A percentile compares a stretch with the other conserved stretches of the same genome.
Conservation (phyloP, 139 green algal species). For the Marvania coccoides region DNA sequence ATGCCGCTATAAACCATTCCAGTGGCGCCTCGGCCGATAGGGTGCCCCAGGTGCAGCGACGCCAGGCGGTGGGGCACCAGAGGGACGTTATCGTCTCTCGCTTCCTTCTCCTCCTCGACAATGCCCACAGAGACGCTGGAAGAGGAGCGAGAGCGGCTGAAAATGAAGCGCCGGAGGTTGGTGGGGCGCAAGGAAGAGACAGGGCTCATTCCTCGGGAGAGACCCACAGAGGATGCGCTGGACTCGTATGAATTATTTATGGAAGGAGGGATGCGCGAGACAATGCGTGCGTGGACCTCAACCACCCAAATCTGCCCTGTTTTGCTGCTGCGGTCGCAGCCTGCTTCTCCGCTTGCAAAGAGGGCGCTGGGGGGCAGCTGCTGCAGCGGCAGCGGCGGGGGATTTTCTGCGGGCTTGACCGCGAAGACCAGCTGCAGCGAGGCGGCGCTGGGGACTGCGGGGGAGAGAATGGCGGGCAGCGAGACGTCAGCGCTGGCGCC, state of each 20-base stretch:
- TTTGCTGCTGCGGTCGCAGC: neutral
- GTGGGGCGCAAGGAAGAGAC: no score
- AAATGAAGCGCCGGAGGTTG: no score
- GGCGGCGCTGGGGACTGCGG: neutral
- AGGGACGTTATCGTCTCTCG: neutral
- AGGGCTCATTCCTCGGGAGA: no score
- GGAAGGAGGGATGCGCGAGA: no score
- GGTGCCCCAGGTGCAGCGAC: neutral
- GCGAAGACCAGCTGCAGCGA: neutral
- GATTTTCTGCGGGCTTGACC: neutral
- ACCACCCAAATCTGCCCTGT: neutral
- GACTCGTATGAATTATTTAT: no score
- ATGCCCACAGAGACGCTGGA: neutral
- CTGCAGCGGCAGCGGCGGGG: no score
- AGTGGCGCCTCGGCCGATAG: neutral
- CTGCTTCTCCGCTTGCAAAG: neutral
- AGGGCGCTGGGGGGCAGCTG: neutral
- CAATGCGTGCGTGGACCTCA: neutral
- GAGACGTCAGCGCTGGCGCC: neutral
- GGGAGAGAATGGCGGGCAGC: neutral
- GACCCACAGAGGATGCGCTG: no score
- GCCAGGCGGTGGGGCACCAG: neutral
- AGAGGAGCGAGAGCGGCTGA: no score
- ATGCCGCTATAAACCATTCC: neutral
- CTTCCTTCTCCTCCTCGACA: neutral